Evolutionary conservation across 2,329 filamentous ascomycete species (phyloP), one percentile per base, ranked within the genome.

Genomic region (Diaporthe humulicola): DNA sequence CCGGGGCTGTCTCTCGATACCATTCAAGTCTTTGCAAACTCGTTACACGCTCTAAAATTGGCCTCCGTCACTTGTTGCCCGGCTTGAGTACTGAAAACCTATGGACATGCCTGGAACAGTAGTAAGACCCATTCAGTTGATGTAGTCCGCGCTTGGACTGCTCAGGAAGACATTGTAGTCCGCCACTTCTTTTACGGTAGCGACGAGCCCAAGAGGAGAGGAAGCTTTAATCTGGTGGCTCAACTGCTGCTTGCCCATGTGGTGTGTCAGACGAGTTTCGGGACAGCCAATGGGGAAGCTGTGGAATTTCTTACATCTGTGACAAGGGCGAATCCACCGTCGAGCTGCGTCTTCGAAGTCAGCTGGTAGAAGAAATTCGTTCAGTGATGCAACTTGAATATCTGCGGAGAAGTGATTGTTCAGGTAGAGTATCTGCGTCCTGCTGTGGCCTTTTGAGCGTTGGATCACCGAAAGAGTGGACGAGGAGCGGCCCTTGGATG

Each of bases 121-220:
- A 12, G 52, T 7, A 5, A 70, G 19, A 8, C 67, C 52, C 9
- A 38, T 70, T 9, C 52, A 52, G 22, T 70, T 70, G 38, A 70
- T 70, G 22, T 48, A 70, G 38, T 38, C 58, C 7, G 67, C 52
- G 22, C 67, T 58, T 10, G 67, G 22, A 22, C 52, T 71, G 17
- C 40, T 36, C 28, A 71, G 36, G n/a, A 58, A 58, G 12, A 58
- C 25, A 25, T 71, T 71, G 10, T 71, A 58, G 33, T 58, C 67
- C 52, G 28, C 54, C 12, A 58, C 67, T 5, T 57, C 54, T 36
- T 57, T 19, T 25, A n/a, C 22, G 22, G 45, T 10, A n/a, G 45
- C 45, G 1, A 50, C 45, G 22, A 22, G 22, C 22, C 22, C 22
- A 10, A 50, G 45, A n/a, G 45, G 45, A 12, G 45, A 50, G 22